Conservation (phyloP, 1,139 yeast genomes). For the Geotrichum citri-aurantii region DNA sequence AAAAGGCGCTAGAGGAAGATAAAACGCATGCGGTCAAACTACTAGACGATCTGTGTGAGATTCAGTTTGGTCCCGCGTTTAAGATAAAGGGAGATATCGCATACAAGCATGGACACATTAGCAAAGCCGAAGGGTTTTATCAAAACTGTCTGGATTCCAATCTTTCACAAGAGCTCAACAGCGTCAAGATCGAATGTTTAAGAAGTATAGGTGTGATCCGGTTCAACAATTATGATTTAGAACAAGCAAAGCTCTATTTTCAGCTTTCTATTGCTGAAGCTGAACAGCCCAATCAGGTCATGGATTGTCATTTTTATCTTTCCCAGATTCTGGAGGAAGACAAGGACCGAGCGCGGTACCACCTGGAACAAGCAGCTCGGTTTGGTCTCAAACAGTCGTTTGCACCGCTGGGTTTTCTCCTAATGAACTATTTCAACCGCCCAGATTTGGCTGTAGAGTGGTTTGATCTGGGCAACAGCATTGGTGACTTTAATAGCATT, state of each 20-base stretch:
- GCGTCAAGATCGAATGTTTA: slow-evolving; percentile 53
- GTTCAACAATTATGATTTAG: slow-evolving; percentile 50
- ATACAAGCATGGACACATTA: slow-evolving; percentile 48
- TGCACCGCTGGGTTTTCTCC: slow-evolving; percentile 70
- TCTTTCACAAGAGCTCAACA: slow-evolving; percentile 38
- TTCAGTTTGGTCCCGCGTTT: slow-evolving; percentile 63
- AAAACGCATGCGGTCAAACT: slow-evolving; percentile 55
- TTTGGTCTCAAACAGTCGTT: slow-evolving; percentile 74
- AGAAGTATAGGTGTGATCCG: slow-evolving; percentile 62
- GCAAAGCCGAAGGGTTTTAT: slow-evolving; percentile 47
- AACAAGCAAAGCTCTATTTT: slow-evolving; percentile 51
- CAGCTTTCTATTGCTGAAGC: slow-evolving; percentile 46
- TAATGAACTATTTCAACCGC: slow-evolving; percentile 42
- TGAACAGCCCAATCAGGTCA: slow-evolving; percentile 40
- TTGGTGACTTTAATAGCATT: slow-evolving; percentile 53
- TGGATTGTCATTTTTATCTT: slow-evolving; percentile 67
- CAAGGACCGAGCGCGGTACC: slow-evolving; percentile 47
- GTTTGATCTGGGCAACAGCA: slow-evolving; percentile 75
- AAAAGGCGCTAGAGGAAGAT: slow-evolving; percentile 44
- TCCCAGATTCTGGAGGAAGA: slow-evolving; percentile 54
- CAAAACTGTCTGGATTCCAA: slow-evolving; percentile 44
- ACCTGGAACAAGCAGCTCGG: slow-evolving; percentile 69
- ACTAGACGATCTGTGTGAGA: slow-evolving; percentile 49
- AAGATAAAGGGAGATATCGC: slow-evolving; percentile 73
- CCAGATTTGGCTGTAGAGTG: slow-evolving; percentile 66